These are phyloP conservation scores for Alternaria metachromatica DNA, from an alignment of 2,329 filamentous ascomycete species.

Conservation along the genomic window DNA sequence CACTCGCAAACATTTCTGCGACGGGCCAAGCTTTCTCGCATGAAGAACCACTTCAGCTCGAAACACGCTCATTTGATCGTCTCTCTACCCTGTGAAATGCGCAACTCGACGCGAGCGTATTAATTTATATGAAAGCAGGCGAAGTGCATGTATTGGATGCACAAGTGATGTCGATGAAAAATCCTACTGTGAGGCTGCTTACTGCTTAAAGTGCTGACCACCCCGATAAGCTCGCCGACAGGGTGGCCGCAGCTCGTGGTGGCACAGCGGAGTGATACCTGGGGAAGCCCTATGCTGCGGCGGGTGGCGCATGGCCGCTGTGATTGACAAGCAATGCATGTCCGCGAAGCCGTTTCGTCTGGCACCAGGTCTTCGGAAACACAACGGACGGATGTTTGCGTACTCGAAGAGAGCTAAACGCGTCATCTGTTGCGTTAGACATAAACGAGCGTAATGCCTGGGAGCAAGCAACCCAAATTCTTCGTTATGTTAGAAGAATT, in stretches of 20 bases:
- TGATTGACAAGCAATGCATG: neutral
- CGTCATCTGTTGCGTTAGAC: neutral
- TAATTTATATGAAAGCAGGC: conserved; percentile 26
- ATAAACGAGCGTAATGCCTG: too few species aligned
- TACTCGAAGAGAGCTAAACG: neutral
- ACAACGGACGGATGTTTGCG: neutral
- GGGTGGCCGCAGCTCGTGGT: conserved; percentile 8
- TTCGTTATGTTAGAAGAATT: neutral
- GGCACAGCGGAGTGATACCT: conserved; percentile 12
- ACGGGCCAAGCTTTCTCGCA: conserved; percentile 34
- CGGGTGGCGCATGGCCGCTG: conserved; percentile 11
- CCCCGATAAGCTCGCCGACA: conserved; percentile 31
- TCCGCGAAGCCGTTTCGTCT: conserved; percentile 1
- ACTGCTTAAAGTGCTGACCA: conserved; percentile 32
- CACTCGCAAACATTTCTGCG: conserved; percentile 30
- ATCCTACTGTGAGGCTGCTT: conserved; percentile 22
- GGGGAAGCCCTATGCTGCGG: conserved; percentile 4
- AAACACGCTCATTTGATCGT: conserved; percentile 32
- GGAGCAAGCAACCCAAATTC: neutral
- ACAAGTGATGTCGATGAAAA: conserved; percentile 5
- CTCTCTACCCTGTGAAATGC: conserved; percentile 20
- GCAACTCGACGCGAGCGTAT: conserved; percentile 17
- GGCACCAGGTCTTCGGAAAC: conserved; percentile 1
- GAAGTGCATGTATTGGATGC: conserved; percentile 13
- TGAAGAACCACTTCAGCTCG: conserved; percentile 30